Base-by-base conservation (phyloP, 1,284 basidiomycete genomes). In the Singerocomus inundabilis region DNA sequence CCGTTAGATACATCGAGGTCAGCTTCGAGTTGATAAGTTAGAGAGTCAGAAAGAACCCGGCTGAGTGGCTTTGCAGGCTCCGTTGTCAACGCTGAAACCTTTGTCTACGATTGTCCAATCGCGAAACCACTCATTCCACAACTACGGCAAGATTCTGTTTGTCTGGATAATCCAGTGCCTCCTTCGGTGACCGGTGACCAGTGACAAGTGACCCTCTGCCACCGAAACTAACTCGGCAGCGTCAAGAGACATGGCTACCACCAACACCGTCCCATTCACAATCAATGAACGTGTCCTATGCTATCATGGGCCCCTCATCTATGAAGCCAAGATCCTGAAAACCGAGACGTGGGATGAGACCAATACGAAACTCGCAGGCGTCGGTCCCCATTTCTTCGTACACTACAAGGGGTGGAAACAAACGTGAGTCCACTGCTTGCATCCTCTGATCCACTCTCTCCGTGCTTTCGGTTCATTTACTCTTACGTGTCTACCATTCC, bases 381-480 rank as follows among this genome's bases (percentile, higher is more conserved):
- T 81, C 1, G 93, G 93, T 2, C 82, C 84, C 6, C 91, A 97
- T 62, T 99, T 93, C 70, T 87, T 91, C 56, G 95, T 99, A 24
- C 97, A 99, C 71, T 99, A 99, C 78, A 95, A 97, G 68, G 97
- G 97, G 5, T 99, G 97, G 97, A 99, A 98, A 70, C 91, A 94
- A 71, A 95, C 91, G 86, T 95, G 67, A 70, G 92, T 80, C 31
- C 5, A 5, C 8, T 18, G 12, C 12, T 21, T 30, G 6, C 11
- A 5, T n/a, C 7, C 12, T 5, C 12, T 26, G 37, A 18, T 25
- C 40, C 33, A n/a, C 16, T 24, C 26, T 24, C 26, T 33, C 18
- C 25, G 13, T 32, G 24, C 21, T 13, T 11, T 15, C 6, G 8
- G 24, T 16, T 53, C n/a, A 12, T 5, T 15, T 29, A 21, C 16